Conservation (phyloP, 139 green algal species). For the Picochlorum sp. region DNA sequence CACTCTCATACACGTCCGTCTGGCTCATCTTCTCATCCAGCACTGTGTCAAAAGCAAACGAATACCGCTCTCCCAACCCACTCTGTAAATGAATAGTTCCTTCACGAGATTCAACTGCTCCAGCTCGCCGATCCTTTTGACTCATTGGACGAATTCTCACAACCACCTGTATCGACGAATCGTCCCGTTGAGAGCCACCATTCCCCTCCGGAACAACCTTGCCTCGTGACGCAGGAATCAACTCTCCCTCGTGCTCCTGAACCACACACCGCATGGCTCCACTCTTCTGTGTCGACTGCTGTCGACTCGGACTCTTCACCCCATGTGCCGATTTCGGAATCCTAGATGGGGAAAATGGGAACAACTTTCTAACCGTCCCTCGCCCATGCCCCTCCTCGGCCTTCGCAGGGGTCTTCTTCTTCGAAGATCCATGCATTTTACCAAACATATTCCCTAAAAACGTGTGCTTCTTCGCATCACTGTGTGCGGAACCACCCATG, state of each 20-base stretch:
- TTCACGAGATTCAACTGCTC: conserved; percentile 32
- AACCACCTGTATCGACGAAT: conserved; percentile 36
- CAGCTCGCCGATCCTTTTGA: conserved; percentile 23
- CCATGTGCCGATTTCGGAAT: neutral
- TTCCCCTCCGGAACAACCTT: neutral
- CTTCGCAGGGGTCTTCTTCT: too few species aligned
- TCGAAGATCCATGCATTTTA: too few species aligned
- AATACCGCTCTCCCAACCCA: conserved; percentile 74
- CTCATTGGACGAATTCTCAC: conserved; percentile 31
- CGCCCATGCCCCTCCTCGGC: too few species aligned
- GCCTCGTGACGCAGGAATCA: neutral
- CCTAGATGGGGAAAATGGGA: too few species aligned
- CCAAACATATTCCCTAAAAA: too few species aligned
- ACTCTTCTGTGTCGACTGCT: too few species aligned
- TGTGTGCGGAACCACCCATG: too few species aligned
- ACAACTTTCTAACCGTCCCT: too few species aligned
- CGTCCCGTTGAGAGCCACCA: neutral
- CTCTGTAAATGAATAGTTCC: conserved; percentile 47
- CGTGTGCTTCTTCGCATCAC: too few species aligned
- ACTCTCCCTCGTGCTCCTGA: neutral
- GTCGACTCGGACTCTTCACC: neutral
- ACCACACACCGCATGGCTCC: neutral
- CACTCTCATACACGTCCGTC: conserved; percentile 58
- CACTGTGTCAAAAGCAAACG: conserved; percentile 75
- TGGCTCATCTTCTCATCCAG: conserved; percentile 48